Evolutionary conservation across 345 rosid species (phyloP), one percentile per base, ranked within the genome.

Genomic region (Corchorus capsularis): DNA sequence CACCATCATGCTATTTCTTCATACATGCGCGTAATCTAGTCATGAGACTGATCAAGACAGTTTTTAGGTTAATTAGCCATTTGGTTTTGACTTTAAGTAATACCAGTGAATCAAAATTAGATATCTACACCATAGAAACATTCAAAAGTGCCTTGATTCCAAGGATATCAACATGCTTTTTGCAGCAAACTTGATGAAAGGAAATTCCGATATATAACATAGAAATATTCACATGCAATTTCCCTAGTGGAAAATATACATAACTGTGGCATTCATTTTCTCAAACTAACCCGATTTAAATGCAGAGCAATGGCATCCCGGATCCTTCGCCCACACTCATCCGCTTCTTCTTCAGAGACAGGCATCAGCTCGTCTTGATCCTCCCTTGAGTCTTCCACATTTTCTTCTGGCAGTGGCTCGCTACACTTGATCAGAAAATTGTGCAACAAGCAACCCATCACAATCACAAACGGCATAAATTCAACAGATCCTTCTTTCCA

Each of bases 251-350:
- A 59, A 0, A 27, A 27, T 8, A 59, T 10, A 27, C 63, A 27
- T 27, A 27, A 27, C 27, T 27, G 27, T 27, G 27, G 27, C 27
- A 27, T 77, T 79, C 77, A 86, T 63, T 74, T 83, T 75, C 81
- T 82, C 57, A 81, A 79, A 82, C 84, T 86, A 69, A 83, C 88
- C 45, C 76, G 63, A 67, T 79, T 79, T 76, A 91, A 71, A 52
- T 90, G 90, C 85, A 84, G 71, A 1, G 97, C 92, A 66, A 93
- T 86, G 17, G 84, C 84, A 81, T 89, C 89, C 71, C 97, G 85
- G 6, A 85, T 79, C 86, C 70, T 85, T 64, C 62, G 73, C 19
- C 90, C 89, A 19, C 27, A 0, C 27, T 27, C 27, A 27, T 27
- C 27, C 27, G 27, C 27, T 27, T 27, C 27, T 27, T 27, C 96